Percentiles rank a stretch among this genome's conserved stretches.
These are phyloP conservation scores for Angomonas ambiguus DNA, from an alignment of 208 protist genomes.

Conservation along the genomic window DNA sequence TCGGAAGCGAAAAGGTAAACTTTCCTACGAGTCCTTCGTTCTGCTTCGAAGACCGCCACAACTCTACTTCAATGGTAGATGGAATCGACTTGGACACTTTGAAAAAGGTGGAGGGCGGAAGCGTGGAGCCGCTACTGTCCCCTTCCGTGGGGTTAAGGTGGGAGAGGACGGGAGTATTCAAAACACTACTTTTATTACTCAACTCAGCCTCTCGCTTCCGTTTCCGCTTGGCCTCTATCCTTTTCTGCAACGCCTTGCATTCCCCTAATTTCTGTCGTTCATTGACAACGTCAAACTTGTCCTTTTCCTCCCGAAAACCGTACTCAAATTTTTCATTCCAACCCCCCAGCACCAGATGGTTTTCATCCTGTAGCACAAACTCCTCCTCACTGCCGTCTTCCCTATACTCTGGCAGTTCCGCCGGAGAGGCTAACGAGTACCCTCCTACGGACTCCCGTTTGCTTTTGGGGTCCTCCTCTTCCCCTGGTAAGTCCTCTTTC, in stretches of 20 bases:
- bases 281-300: background rate
- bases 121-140: background rate
- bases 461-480: background rate
- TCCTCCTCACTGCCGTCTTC: constrained; percentile 3
- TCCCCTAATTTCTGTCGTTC: background rate
- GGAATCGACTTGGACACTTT: background rate
- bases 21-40: constrained; percentile 39
- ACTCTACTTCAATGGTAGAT: constrained; percentile 38
- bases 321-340: constrained; percentile 59
- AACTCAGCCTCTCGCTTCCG: background rate
- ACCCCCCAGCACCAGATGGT: background rate
- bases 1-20: constrained; percentile 31
- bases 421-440: background rate
- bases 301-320: constrained; percentile 13
- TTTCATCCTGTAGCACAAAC: constrained; percentile 4
- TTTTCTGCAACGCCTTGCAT: background rate
- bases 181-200: background rate
- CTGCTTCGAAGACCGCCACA: constrained; percentile 40
- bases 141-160: background rate
- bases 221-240: background rate
- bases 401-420: background rate
- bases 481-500: background rate
- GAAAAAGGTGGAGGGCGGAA: background rate
- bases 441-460: background rate
- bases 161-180: background rate